phyloP scores from a whole-genome alignment of 2,329 filamentous ascomycete genomes.

The Paecilomyces sp. region DNA sequence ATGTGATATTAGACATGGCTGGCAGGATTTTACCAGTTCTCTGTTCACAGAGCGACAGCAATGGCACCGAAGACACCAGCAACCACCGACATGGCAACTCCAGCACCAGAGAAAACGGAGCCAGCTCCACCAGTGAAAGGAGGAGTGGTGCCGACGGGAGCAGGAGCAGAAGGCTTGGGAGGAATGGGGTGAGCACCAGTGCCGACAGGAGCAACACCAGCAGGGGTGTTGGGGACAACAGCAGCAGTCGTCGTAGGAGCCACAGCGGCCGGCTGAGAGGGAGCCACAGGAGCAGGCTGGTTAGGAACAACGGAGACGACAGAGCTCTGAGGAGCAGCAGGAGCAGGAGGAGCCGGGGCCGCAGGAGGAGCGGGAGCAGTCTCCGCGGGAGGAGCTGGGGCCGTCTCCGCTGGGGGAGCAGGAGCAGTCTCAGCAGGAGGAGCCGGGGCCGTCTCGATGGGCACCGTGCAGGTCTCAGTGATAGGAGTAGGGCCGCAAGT shows the following conservation, averaged over 20 bases:
- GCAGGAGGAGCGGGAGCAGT: background rate
- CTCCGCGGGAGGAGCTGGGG: background rate
- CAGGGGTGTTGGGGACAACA: background rate
- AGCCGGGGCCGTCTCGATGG: background rate
- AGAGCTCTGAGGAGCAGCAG: background rate
- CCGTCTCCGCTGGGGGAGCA: background rate
- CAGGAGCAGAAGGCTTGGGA: background rate
- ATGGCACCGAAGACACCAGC: slow-evolving; percentile 6
- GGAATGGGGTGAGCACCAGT: background rate
- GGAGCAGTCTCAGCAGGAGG: background rate
- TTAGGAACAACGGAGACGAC: too few species aligned
- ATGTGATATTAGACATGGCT: background rate
- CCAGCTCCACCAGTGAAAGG: slow-evolving; percentile 5
- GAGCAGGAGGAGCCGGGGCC: background rate
- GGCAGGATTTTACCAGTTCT: background rate
- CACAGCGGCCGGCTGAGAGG: background rate
- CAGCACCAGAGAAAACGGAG: slow-evolving; percentile 1
- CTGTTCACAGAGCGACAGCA: slow-evolving; percentile 7
- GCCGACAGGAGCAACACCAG: background rate
- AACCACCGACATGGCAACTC: background rate
- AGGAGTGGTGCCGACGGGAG: background rate
- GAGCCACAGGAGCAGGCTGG: background rate
- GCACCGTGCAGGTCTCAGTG: background rate
- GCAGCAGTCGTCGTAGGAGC: background rate
- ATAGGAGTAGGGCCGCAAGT: slow-evolving; percentile 4